Evolutionary conservation across 163 green algal species (phyloP), one percentile per base, ranked within the genome.

Genomic region (Prototheca wickerhamii): DNA sequence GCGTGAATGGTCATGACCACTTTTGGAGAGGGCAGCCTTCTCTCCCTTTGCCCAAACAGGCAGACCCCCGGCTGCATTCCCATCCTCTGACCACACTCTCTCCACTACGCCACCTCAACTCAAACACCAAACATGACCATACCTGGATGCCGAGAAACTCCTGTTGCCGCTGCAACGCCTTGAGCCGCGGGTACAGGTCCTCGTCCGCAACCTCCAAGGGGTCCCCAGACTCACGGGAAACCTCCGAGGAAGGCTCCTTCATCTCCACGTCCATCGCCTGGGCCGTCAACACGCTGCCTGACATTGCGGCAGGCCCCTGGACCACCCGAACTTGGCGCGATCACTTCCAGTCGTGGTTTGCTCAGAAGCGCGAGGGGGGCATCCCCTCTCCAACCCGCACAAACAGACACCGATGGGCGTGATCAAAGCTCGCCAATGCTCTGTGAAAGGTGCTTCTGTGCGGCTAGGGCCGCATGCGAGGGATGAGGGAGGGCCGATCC

Each of bases 61-160:
- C n/a, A n/a, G n/a, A n/a, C n/a, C n/a, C n/a, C n/a, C n/a, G n/a
- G n/a, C n/a, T n/a, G n/a, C n/a, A n/a, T n/a, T n/a, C n/a, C n/a
- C n/a, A n/a, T n/a, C n/a, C n/a, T n/a, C n/a, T n/a, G n/a, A n/a
- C n/a, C n/a, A 44, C 37, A 15, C 10, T 15, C 37, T 15, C 37
- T 44, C 15, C 37, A 10, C 10, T 44, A 10, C 37, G 10, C 37
- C 37, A 44, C 37, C 15, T 44, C 37, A 44, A 10, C 37, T 15
- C 37, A 21, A 21, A 10, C 37, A 15, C 37, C 37, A 44, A 44
- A 15, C 37, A 44, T 15, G 15, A 21, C 46, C 54, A 42, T 43
- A 85, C 87, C 84, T 97, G 90, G 50, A 97, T 99, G 37, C 98
- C 92, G 29, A 95, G 56, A 61, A 99, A 98, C 78, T 99, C 93